Conservation (phyloP, 805 yeast genomes). For the Teunomyces funiuensis region DNA sequence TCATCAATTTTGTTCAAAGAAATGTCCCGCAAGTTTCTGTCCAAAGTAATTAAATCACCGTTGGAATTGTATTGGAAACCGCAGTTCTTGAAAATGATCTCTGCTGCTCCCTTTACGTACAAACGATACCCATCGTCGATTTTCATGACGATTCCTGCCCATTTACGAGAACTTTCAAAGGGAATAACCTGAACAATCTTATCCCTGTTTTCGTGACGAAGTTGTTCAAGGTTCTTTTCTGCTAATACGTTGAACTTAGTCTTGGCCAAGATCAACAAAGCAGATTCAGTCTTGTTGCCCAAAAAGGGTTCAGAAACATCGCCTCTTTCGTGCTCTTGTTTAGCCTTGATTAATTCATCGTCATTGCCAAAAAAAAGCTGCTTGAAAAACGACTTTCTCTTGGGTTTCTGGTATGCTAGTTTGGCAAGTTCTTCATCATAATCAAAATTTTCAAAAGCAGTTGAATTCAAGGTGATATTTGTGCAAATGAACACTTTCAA, state of each 20-base stretch:
- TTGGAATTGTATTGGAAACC: slow-evolving; percentile 33
- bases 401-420: slow-evolving; percentile 28
- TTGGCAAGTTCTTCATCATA: slow-evolving; percentile 33
- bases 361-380: slow-evolving; percentile 19
- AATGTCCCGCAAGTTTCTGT: slow-evolving; percentile 27
- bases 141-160: slow-evolving; percentile 79
- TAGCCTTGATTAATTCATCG: background rate
- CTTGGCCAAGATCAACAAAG: slow-evolving; percentile 69
- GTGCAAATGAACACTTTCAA: slow-evolving; percentile 34
- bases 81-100: slow-evolving; percentile 69
- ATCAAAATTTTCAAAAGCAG: slow-evolving; percentile 80
- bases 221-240: slow-evolving; percentile 44
- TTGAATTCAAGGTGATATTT: slow-evolving; percentile 76
- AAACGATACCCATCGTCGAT: slow-evolving; percentile 53
- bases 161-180: slow-evolving; percentile 88
- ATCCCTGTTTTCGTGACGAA: slow-evolving; percentile 21
- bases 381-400: slow-evolving; percentile 26
- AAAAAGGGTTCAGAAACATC: slow-evolving; percentile 57
- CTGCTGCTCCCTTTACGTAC: slow-evolving; percentile 92
- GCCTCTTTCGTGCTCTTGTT: slow-evolving; percentile 13
- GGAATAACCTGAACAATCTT: slow-evolving; percentile 73
- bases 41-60: slow-evolving; percentile 28
- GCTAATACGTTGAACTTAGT: slow-evolving; percentile 50
- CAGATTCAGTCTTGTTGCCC: slow-evolving; percentile 95
- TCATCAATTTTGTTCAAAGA: slow-evolving; percentile 39